These are phyloP conservation scores for Herpomyces periplanetae DNA, from an alignment of 2,329 filamentous ascomycete species.

Conservation along the genomic window DNA sequence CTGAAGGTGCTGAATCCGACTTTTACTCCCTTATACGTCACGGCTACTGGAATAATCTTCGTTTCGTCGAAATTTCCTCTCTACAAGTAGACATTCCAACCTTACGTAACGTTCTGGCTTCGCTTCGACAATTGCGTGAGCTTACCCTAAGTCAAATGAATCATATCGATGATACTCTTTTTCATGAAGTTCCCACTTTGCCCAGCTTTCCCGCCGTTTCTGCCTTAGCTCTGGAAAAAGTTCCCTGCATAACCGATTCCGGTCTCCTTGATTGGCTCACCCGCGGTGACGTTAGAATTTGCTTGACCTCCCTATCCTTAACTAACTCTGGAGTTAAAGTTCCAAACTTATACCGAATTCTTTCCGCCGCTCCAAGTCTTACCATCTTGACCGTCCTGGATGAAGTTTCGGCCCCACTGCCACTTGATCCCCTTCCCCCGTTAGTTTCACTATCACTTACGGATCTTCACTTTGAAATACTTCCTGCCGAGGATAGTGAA, in stretches of 20 bases:
- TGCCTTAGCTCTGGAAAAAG: constrained; percentile 28
- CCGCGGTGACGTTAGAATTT: constrained; percentile 15
- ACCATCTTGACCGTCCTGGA: constrained; percentile 15
- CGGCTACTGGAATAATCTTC: constrained; percentile 22
- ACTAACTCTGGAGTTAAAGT: constrained; percentile 27
- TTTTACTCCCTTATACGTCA: constrained; percentile 27
- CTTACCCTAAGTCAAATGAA: constrained; percentile 29
- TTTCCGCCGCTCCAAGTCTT: constrained; percentile 17
- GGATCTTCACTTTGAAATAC: constrained; percentile 49
- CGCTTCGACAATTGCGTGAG: constrained; percentile 24
- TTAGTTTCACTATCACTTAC: constrained; percentile 26
- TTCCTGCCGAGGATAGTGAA: constrained; percentile 16
- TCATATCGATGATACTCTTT: constrained; percentile 35
- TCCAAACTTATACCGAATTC: constrained; percentile 17
- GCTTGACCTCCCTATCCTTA: constrained; percentile 26
- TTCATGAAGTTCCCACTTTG: constrained; percentile 21
- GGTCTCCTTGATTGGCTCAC: constrained; percentile 29
- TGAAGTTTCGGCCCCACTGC: constrained; percentile 16
- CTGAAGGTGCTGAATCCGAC: constrained; percentile 31
- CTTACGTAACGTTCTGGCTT: constrained; percentile 26
- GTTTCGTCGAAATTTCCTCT: constrained; percentile 26
- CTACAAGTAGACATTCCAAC: constrained; percentile 27
- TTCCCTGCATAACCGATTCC: constrained; percentile 24
- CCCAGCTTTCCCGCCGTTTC: constrained; percentile 33
- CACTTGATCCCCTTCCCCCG: constrained; percentile 16